A percentile compares a stretch with the other conserved stretches of the same genome.
Evolutionary conservation across 805 yeast genomes (phyloP).

Genomic region (Metschnikowia drakensbergensis): DNA sequence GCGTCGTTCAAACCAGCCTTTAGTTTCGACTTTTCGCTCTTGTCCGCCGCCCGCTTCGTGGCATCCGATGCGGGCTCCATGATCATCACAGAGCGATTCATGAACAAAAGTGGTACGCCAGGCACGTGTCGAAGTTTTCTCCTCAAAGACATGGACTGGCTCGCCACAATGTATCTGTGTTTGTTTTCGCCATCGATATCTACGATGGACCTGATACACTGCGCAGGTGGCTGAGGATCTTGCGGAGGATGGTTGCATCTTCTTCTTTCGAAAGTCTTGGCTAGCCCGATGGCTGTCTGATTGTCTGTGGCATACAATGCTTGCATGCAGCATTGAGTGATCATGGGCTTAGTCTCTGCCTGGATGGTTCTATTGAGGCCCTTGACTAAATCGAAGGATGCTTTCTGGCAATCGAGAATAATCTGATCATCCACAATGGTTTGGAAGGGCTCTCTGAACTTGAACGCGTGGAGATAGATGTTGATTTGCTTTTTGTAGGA

Average conservation of each 20-base stretch:
- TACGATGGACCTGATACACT: constrained; percentile 72
- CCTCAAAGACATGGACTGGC: constrained; percentile 72
- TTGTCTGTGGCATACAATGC: constrained; percentile 69
- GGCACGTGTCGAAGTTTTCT: constrained; percentile 69
- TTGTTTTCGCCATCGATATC: constrained; percentile 73
- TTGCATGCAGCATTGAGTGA: constrained; percentile 94
- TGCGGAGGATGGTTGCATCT: constrained; percentile 81
- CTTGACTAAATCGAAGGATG: constrained; percentile 75
- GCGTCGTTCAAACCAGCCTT: constrained; percentile 74
- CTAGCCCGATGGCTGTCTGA: constrained; percentile 74
- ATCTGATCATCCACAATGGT: constrained; percentile 80
- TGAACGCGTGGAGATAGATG: constrained; percentile 78
- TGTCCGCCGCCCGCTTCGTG: constrained; percentile 39
- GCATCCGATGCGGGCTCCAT: constrained; percentile 89
- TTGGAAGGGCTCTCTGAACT: constrained; percentile 92
- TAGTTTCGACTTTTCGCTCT: constrained; percentile 63
- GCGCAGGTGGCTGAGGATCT: constrained; percentile 59
- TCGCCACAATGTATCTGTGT: constrained; percentile 86
- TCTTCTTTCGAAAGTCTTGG: constrained; percentile 84
- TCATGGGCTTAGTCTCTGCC: constrained; percentile 81
- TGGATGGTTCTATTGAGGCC: constrained; percentile 81
- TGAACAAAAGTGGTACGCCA: constrained; percentile 84
- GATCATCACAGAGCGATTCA: constrained; percentile 89
- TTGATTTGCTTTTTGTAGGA: constrained; percentile 90
- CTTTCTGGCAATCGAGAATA: constrained; percentile 58